phyloP scores from a whole-genome alignment of 768 basidiomycete genomes.

The Podaxis sp. region DNA sequence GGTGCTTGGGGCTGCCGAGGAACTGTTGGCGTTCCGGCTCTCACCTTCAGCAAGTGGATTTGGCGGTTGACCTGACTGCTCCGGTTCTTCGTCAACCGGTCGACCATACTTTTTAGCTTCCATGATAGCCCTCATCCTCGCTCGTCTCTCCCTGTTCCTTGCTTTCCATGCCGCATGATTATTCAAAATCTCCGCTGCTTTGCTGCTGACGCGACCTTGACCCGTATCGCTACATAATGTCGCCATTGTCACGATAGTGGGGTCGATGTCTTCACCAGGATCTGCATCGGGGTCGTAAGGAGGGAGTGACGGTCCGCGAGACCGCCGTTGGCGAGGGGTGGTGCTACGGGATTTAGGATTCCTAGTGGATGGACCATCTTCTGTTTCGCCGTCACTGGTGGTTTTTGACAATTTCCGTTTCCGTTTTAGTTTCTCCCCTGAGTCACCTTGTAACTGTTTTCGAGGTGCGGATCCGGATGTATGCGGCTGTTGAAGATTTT shows the following conservation, averaged over 20 bases:
- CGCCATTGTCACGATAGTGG: constrained; percentile 84
- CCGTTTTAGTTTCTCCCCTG: constrained; percentile 15
- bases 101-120: constrained; percentile 77
- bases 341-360: constrained; percentile 26
- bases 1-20: constrained; percentile 7
- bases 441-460: neutral
- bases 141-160: constrained; percentile 64
- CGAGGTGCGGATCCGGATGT: neutral
- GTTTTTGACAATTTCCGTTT: constrained; percentile 21
- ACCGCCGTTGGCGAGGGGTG: constrained; percentile 37
- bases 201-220: constrained; percentile 76
- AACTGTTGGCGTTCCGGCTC: neutral
- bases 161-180: constrained; percentile 76
- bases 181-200: constrained; percentile 66
- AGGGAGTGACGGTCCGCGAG: constrained; percentile 50
- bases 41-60: constrained; percentile 19
- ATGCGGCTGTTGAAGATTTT: constrained; percentile 2
- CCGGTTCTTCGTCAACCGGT: constrained; percentile 46
- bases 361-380: constrained; percentile 17
- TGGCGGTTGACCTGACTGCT: constrained; percentile 18
- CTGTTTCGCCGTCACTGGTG: constrained; percentile 16
- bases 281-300: constrained; percentile 58
- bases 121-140: constrained; percentile 59
- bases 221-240: constrained; percentile 75
- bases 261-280: constrained; percentile 78